Conservation (phyloP, 2,329 filamentous ascomycete genomes). For the Trichoderma breve region DNA sequence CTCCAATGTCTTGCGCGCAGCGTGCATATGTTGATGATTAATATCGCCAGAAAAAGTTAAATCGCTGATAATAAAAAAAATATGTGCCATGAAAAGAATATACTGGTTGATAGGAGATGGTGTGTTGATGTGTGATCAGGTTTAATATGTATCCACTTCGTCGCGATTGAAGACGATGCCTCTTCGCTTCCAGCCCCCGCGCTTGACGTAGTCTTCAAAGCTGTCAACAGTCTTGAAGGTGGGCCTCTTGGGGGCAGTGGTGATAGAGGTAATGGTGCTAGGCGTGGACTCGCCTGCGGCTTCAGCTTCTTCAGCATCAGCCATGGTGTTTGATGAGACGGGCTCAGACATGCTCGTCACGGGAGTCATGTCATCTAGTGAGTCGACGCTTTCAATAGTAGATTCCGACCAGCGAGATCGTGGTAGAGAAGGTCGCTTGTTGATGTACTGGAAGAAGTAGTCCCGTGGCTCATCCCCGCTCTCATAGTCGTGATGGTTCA, state of each 20-base stretch:
- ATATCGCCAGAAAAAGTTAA: not conserved
- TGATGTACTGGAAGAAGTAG: conserved; percentile 35
- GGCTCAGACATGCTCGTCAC: conserved; percentile 8
- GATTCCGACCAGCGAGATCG: conserved; percentile 45
- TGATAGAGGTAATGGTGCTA: conserved; percentile 35
- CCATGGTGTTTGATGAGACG: conserved; percentile 23
- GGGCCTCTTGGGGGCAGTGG: conserved; percentile 34
- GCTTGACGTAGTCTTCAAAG: conserved; percentile 43
- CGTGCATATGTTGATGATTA: not conserved
- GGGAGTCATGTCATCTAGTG: conserved; percentile 27
- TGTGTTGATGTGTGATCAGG: not conserved
- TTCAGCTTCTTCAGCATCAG: conserved; percentile 27
- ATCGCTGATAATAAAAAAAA: not conserved
- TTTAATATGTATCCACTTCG: conserved; percentile 23
- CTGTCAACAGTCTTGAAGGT: conserved; percentile 39
- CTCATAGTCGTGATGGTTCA: conserved; percentile 26
- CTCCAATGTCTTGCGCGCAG: not conserved
- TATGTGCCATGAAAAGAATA: conserved; percentile 2
- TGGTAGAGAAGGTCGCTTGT: conserved; percentile 33
- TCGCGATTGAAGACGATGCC: conserved; percentile 42
- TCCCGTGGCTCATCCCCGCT: conserved; percentile 31
- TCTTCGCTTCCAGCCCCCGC: conserved; percentile 44
- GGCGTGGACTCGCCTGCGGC: conserved; percentile 24
- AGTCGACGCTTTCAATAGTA: conserved; percentile 35
- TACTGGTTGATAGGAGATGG: not conserved